Percentiles rank a stretch among this genome's conserved stretches.
Evolutionary conservation across 352 stramenopile genomes (phyloP).

Genomic region (Peronospora farinosa): DNA sequence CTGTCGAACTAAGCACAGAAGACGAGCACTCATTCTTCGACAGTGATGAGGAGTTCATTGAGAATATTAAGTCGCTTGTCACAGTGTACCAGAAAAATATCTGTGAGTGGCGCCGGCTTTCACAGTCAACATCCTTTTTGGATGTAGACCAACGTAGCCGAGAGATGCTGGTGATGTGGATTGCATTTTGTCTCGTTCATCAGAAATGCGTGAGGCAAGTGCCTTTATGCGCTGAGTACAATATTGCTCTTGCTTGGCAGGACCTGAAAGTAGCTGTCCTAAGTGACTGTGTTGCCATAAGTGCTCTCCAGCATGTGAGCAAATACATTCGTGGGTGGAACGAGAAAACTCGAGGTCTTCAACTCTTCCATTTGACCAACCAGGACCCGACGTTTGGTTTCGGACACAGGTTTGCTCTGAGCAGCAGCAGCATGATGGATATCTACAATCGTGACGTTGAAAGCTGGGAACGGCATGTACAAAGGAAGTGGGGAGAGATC

Average conservation of each 20-base stretch:
- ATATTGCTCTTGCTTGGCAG: constrained; percentile 35
- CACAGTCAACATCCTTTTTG: constrained; percentile 12
- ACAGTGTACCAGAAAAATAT: constrained; percentile 13
- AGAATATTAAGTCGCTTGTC: constrained; percentile 12
- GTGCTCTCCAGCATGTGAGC: constrained; percentile 27
- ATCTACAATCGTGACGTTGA: constrained; percentile 10
- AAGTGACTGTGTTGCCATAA: constrained; percentile 21
- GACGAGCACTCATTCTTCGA: not conserved
- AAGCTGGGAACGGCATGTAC: constrained; percentile 18
- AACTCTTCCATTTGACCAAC: constrained; percentile 40
- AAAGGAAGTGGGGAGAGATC: constrained; percentile 13
- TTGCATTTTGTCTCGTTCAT: constrained; percentile 39
- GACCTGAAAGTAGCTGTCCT: constrained; percentile 34
- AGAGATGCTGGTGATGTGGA: constrained; percentile 37
- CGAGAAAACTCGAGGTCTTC: not conserved
- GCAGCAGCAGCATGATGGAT: constrained; percentile 4
- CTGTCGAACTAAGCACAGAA: not conserved
- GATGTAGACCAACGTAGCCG: constrained; percentile 35
- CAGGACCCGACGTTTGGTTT: constrained; percentile 36
- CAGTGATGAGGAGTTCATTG: not conserved
- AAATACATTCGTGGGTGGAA: constrained; percentile 41
- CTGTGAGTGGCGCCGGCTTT: constrained; percentile 10
- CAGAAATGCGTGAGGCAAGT: constrained; percentile 12
- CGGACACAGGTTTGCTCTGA: constrained; percentile 18
- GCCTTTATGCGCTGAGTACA: constrained; percentile 22